A percentile compares a stretch with the other conserved stretches of the same genome.
These are phyloP conservation scores for Salicornia ramosissima DNA, from an alignment of 148 eudicot species.

Conservation along the genomic window DNA sequence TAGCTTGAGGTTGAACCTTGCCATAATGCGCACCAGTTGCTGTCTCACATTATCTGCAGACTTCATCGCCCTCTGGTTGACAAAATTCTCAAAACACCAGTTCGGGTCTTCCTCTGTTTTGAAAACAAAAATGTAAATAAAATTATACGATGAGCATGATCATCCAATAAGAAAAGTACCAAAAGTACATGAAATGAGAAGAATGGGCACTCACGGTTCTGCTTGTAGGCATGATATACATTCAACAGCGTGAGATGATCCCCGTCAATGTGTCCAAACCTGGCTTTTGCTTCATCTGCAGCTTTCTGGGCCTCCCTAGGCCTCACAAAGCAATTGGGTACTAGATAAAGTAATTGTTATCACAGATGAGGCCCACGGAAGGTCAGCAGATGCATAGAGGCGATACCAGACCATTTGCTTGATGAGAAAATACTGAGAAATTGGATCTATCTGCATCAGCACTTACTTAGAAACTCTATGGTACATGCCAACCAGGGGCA, in stretches of 20 bases:
- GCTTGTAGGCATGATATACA: constrained; percentile 95
- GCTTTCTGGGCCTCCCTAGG: constrained; percentile 99
- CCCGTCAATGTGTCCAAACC: constrained; percentile 87
- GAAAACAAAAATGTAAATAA: neutral
- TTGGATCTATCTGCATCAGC: constrained; percentile 98
- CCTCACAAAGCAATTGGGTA: constrained; percentile 99
- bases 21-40: constrained; percentile 89
- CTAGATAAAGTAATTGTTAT: constrained; percentile 92
- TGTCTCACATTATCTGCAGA: constrained; percentile 96
- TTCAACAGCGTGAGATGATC: constrained; percentile 94
- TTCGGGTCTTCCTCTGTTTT: constrained; percentile 72
- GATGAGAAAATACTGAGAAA: constrained; percentile 98
- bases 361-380: constrained; percentile 99
- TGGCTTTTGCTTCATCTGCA: constrained; percentile 88
- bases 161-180: neutral
- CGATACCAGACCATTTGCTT: constrained; percentile 95
- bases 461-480: constrained; percentile 84
- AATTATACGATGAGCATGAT: neutral
- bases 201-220: constrained; percentile 68
- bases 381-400: constrained; percentile 99
- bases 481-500: constrained; percentile 78
- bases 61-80: constrained; percentile 75
- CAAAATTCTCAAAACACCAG: constrained; percentile 94
- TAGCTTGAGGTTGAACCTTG: constrained; percentile 71
- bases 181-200: neutral